Conservation (phyloP, 192 early-diverging fungal genomes). For the Coemansia sp. region DNA sequence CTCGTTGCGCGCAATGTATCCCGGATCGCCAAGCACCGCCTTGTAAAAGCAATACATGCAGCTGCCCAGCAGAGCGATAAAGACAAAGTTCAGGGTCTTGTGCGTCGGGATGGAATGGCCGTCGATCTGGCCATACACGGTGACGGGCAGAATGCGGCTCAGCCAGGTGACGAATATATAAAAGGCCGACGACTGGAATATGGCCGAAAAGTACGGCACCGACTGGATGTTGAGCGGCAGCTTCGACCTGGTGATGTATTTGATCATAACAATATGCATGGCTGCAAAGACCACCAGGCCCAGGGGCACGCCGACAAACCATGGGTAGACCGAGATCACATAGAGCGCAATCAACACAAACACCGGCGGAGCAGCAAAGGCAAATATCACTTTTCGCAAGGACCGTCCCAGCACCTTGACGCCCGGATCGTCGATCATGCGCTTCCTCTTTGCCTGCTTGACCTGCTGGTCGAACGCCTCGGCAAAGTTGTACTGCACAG, state of each 20-base stretch:
- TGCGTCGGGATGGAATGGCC: constrained; percentile 27
- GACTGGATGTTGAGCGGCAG: constrained; percentile 57
- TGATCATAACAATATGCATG: constrained; percentile 60
- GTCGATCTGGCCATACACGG: constrained; percentile 26
- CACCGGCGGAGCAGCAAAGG: constrained; percentile 69
- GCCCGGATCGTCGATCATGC: constrained; percentile 23
- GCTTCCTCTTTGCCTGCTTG: constrained; percentile 20
- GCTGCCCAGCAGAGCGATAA: constrained; percentile 58
- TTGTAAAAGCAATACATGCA: constrained; percentile 78
- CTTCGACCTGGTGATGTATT: constrained; percentile 56
- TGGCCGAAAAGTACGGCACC: constrained; percentile 80
- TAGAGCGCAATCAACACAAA: constrained; percentile 58
- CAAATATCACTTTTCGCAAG: constrained; percentile 58
- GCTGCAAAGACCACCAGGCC: constrained; percentile 52
- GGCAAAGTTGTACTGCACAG: constrained; percentile 59
- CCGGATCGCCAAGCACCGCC: constrained; percentile 70
- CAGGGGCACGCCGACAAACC: constrained; percentile 75
- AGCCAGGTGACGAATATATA: constrained; percentile 68
- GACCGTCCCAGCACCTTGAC: constrained; percentile 19
- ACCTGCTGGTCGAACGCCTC: constrained; percentile 41
- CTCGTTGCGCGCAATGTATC: constrained; percentile 65
- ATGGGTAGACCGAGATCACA: constrained; percentile 62
- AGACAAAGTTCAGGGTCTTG: constrained; percentile 58
- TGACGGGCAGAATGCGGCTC: constrained; percentile 64
- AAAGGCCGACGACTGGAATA: constrained; percentile 85